Conservation (phyloP, 331 rosid species). For the Quercus tomentella region DNA sequence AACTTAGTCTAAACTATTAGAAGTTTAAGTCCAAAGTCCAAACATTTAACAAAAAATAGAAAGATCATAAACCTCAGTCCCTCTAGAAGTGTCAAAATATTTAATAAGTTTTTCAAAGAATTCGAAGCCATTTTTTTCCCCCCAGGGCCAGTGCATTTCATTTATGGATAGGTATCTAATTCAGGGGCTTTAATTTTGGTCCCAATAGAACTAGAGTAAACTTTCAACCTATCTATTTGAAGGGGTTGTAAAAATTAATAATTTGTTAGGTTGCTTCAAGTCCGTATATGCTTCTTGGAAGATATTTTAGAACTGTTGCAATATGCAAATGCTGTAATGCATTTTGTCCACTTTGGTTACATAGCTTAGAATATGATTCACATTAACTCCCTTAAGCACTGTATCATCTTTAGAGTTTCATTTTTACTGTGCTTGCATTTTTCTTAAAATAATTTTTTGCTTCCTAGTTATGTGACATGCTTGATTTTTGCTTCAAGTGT, state of each 20-base stretch:
- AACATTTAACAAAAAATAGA: background rate
- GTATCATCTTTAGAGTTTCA: background rate
- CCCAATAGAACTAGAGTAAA: background rate
- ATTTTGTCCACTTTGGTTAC: background rate
- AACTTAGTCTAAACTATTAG: background rate
- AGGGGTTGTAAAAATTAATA: background rate
- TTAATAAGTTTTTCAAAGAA: background rate
- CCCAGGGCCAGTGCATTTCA: background rate
- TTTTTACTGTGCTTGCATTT: background rate
- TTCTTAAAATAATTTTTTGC: background rate
- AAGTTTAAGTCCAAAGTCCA: background rate
- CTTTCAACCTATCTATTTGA: background rate
- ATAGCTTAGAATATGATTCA: background rate
- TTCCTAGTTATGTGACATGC: background rate
- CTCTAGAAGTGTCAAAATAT: background rate
- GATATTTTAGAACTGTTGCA: background rate
- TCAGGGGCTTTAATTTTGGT: background rate
- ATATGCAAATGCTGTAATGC: background rate
- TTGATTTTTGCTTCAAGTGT: background rate
- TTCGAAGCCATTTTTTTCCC: background rate
- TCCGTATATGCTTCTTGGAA: background rate
- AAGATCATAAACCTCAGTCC: background rate
- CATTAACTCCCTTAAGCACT: background rate
- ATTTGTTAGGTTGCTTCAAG: background rate
- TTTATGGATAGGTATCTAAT: background rate